A percentile compares a stretch with the other conserved stretches of the same genome.
phyloP scores from a whole-genome alignment of 2,329 filamentous ascomycete genomes.

The Fusarium sublunatum region DNA sequence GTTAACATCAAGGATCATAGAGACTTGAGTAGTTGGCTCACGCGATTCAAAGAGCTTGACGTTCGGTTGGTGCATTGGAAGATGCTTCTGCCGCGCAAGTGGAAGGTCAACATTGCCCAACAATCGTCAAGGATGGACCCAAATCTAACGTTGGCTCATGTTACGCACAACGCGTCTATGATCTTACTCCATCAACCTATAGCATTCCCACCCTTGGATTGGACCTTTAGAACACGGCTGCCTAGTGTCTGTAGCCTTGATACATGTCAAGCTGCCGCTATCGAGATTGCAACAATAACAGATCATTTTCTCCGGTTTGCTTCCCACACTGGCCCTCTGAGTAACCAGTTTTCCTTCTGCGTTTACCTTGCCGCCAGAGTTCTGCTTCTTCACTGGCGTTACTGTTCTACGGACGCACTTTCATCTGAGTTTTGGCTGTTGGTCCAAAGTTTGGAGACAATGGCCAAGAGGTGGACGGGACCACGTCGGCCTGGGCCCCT shows the following conservation, averaged over 20 bases:
- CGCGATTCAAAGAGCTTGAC: constrained; percentile 60
- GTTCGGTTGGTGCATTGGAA: constrained; percentile 59
- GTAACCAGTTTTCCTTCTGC: constrained; percentile 57
- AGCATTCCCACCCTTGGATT: constrained; percentile 54
- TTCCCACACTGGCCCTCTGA: constrained; percentile 20
- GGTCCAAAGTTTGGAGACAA: constrained; percentile 45
- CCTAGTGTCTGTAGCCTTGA: constrained; percentile 59
- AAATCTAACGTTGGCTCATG: constrained; percentile 60
- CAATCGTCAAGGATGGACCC: constrained; percentile 55
- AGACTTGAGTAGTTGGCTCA: constrained; percentile 56
- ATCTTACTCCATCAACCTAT: constrained; percentile 62
- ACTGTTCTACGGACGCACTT: constrained; percentile 23
- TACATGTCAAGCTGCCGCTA: constrained; percentile 58
- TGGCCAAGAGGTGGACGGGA: constrained; percentile 45
- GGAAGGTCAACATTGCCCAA: constrained; percentile 50
- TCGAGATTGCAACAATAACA: constrained; percentile 58
- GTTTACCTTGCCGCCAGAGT: constrained; percentile 57
- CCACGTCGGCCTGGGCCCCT: not conserved
- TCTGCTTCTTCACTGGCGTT: constrained; percentile 47
- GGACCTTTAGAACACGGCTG: constrained; percentile 45
- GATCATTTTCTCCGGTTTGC: constrained; percentile 57
- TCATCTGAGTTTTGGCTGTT: constrained; percentile 45
- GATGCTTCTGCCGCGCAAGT: constrained; percentile 16
- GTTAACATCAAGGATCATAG: constrained; percentile 54
- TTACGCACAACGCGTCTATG: constrained; percentile 62